Percentiles rank a stretch among this genome's conserved stretches.
These are phyloP conservation scores for Botryotinia narcissicola DNA, from an alignment of 2,329 filamentous ascomycete species.

Conservation along the genomic window DNA sequence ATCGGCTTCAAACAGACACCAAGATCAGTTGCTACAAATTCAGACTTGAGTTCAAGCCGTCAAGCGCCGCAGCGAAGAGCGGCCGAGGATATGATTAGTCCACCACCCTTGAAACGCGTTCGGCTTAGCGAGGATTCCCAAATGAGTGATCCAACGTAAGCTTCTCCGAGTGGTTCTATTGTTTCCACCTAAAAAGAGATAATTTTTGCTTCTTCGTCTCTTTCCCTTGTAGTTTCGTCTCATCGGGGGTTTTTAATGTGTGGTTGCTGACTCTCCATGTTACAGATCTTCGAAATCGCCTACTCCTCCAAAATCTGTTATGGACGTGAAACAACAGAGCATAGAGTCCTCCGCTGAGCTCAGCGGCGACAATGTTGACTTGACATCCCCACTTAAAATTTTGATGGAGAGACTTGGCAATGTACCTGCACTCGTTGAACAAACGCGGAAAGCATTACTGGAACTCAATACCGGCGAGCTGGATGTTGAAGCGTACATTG, in stretches of 20 bases:
- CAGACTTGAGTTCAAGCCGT: conserved; percentile 20
- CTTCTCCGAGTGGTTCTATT: background rate
- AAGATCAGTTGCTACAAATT: background rate
- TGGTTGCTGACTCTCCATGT: background rate
- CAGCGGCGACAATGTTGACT: background rate
- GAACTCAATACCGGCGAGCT: background rate
- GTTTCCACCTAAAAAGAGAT: background rate
- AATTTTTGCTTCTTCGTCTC: background rate
- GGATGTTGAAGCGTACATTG: background rate
- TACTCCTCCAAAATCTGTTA: background rate
- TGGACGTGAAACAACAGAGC: background rate
- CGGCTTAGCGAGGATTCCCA: conserved; percentile 20
- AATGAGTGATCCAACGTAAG: background rate
- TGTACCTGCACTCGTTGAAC: background rate
- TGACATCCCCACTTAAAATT: background rate
- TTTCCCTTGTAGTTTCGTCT: background rate
- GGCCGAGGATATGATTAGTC: conserved; percentile 23
- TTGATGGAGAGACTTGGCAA: background rate
- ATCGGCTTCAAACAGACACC: background rate
- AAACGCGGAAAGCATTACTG: background rate
- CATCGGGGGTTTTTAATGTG: background rate
- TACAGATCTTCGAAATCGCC: background rate
- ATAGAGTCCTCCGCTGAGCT: background rate
- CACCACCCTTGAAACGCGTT: conserved; percentile 26
- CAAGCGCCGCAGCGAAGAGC: conserved; percentile 29